Conservation (phyloP, 768 basidiomycete genomes). For the Trametes punicea region DNA sequence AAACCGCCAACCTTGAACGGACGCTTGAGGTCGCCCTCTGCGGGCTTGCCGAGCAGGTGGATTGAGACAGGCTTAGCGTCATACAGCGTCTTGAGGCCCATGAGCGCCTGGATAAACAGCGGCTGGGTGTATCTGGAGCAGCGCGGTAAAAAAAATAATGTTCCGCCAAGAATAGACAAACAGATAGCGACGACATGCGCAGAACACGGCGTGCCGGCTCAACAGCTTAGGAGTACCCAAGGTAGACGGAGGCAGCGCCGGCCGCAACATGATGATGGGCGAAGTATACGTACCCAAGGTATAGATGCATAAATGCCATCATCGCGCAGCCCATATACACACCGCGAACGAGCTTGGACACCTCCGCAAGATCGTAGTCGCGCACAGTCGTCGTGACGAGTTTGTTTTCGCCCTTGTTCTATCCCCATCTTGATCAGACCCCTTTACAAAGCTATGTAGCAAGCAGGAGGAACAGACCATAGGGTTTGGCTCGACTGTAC, state of each 20-base stretch:
- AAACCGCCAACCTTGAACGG: slow-evolving; percentile 80
- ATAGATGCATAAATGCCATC: slow-evolving; percentile 79
- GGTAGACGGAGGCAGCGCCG: no score
- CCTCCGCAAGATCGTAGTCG: slow-evolving; percentile 91
- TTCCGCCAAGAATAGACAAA: background rate
- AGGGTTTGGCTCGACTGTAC: slow-evolving; percentile 69
- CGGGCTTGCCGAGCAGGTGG: slow-evolving; percentile 72
- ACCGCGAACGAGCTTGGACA: slow-evolving; percentile 65
- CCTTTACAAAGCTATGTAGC: background rate
- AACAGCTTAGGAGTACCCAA: no score
- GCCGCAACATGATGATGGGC: no score
- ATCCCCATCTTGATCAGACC: background rate
- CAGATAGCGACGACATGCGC: background rate
- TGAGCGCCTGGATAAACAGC: slow-evolving; percentile 90
- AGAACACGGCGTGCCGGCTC: no score
- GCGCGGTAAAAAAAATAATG: background rate
- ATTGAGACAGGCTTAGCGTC: slow-evolving; percentile 84
- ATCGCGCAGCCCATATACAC: slow-evolving; percentile 38
- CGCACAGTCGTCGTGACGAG: slow-evolving; percentile 88
- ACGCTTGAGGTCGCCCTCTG: slow-evolving; percentile 84
- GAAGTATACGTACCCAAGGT: slow-evolving; percentile 53
- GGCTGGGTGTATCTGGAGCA: slow-evolving; percentile 75
- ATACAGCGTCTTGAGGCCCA: slow-evolving; percentile 89
- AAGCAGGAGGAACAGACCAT: slow-evolving; percentile 53
- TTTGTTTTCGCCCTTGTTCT: slow-evolving; percentile 64